Percentiles rank a stretch among this genome's conserved stretches.
phyloP scores from a whole-genome alignment of 805 yeast species.

The Lachancea cidri region DNA sequence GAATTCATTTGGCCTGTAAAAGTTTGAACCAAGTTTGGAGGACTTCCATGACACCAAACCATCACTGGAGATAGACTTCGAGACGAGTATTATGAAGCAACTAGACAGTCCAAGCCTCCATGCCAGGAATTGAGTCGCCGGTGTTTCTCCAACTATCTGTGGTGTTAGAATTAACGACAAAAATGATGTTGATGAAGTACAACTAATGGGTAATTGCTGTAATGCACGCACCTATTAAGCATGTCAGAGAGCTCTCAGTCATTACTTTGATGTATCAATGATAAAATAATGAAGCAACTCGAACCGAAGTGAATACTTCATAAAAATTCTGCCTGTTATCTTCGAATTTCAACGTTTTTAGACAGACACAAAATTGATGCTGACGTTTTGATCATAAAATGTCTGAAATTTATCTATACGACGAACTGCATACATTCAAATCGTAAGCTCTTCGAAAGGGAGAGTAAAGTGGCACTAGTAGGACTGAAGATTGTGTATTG shows the following conservation, averaged over 20 bases:
- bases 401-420: too few relatives aligned
- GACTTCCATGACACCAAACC: constrained; percentile 33
- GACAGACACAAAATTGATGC: neutral
- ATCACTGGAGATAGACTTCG: constrained; percentile 29
- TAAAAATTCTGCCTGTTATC: too few relatives aligned
- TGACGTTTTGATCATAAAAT: neutral
- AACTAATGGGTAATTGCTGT: neutral
- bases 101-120: constrained; percentile 33
- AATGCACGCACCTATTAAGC: constrained; percentile 15
- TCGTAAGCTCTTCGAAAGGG: too few relatives aligned
- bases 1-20: constrained; percentile 30
- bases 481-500: too few relatives aligned
- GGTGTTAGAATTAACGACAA: neutral
- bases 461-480: too few relatives aligned
- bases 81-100: constrained; percentile 26
- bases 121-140: constrained; percentile 29
- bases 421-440: too few relatives aligned
- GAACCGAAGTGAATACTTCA: too few relatives aligned
- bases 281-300: too few relatives aligned
- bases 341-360: too few relatives aligned
- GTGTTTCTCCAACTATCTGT: constrained; percentile 29
- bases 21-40: constrained; percentile 28
- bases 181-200: constrained; percentile 3
- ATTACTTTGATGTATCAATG: too few relatives aligned
- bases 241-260: constrained; percentile 12